Conservation (phyloP, 1,284 basidiomycete genomes). For the Meira nashicola region DNA sequence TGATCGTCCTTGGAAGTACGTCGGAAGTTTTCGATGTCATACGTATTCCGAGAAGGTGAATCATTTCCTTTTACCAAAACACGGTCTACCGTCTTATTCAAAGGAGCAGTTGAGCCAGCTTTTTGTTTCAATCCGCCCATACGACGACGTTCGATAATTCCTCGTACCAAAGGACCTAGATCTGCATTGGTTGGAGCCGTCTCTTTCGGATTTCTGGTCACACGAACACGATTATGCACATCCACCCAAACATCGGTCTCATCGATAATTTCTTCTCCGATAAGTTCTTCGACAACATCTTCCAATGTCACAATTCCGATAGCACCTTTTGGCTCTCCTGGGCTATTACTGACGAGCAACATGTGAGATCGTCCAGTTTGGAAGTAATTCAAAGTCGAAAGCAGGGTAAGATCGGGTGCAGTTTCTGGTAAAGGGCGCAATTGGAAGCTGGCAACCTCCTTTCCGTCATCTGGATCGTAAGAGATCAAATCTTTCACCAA, state of each 20-base stretch:
- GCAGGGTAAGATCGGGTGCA: slow-evolving; percentile 67
- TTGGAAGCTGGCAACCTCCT: slow-evolving; percentile 63
- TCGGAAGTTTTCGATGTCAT: too few species aligned
- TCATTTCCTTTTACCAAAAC: neutral
- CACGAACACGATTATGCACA: slow-evolving; percentile 21
- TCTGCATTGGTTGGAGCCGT: slow-evolving; percentile 20
- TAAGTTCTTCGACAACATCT: slow-evolving; percentile 62
- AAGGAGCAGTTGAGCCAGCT: neutral
- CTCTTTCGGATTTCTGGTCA: slow-evolving; percentile 11
- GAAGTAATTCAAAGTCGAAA: slow-evolving; percentile 56
- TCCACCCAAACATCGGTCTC: slow-evolving; percentile 52
- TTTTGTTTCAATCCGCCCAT: slow-evolving; percentile 7
- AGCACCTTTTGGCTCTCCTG: slow-evolving; percentile 73
- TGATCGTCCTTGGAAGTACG: too few species aligned
- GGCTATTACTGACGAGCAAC: slow-evolving; percentile 76
- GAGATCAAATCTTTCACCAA: slow-evolving; percentile 70
- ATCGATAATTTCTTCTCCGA: slow-evolving; percentile 51
- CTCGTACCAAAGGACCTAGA: slow-evolving; percentile 39
- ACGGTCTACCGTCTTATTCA: neutral
- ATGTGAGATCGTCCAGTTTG: slow-evolving; percentile 93
- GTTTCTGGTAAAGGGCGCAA: slow-evolving; percentile 80
- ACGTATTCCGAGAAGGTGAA: neutral
- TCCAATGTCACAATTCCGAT: slow-evolving; percentile 56
- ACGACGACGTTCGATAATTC: slow-evolving; percentile 47
- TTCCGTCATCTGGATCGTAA: slow-evolving; percentile 78